phyloP scores from a whole-genome alignment of 1,139 yeast genomes.

The Spathaspora jeffriesii region DNA sequence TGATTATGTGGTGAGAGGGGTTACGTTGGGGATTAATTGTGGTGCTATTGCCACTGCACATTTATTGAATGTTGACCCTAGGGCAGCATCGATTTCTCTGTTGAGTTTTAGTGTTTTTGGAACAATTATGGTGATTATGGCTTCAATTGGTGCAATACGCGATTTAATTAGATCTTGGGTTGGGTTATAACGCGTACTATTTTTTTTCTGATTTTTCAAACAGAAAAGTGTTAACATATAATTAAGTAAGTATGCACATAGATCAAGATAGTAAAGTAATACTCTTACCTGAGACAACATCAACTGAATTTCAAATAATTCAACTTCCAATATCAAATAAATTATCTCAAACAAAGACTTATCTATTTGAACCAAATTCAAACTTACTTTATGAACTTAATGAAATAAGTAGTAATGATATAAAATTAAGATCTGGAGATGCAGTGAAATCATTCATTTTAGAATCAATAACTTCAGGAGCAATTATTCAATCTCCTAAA shows the following conservation, averaged over 20 bases:
- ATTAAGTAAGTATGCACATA: constrained; percentile 6
- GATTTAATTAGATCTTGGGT: constrained; percentile 28
- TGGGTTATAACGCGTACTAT: constrained; percentile 18
- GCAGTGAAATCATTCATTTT: constrained; percentile 39
- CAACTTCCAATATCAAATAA: constrained; percentile 24
- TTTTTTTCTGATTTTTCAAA: neutral
- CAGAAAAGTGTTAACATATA: neutral
- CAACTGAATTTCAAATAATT: constrained; percentile 17
- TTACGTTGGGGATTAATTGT: constrained; percentile 73
- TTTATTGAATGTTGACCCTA: constrained; percentile 64
- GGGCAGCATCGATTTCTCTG: constrained; percentile 80
- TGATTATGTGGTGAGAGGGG: constrained; percentile 77
- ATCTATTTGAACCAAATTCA: constrained; percentile 16
- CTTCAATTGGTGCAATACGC: constrained; percentile 50
- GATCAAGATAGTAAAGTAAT: constrained; percentile 12
- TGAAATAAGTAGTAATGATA: constrained; percentile 27
- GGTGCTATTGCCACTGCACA: constrained; percentile 86
- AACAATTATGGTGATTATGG: constrained; percentile 67
- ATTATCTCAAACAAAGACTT: constrained; percentile 18
- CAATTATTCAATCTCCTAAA: constrained; percentile 33
- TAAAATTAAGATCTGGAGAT: constrained; percentile 23
- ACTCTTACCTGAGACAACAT: constrained; percentile 8
- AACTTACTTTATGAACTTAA: constrained; percentile 30
- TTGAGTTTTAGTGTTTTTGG: constrained; percentile 74
- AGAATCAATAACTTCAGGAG: constrained; percentile 27